phyloP scores from a whole-genome alignment of 371 early-diverging fungal genomes.

The Mortierella polycephala region DNA sequence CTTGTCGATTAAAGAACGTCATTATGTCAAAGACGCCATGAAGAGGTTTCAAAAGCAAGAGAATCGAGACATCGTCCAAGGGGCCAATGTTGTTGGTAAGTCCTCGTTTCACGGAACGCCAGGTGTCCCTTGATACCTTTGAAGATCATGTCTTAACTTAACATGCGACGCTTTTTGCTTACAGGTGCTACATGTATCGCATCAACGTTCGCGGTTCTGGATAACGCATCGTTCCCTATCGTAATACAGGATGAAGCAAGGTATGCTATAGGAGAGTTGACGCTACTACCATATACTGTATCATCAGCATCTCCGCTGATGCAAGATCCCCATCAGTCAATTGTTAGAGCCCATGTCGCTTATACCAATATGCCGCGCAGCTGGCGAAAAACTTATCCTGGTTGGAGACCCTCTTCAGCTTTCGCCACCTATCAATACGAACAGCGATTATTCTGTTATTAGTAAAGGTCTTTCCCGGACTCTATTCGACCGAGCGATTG shows the following conservation, averaged over 20 bases:
- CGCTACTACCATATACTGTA: not conserved
- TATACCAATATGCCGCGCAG: conserved; percentile 79
- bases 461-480: conserved; percentile 83
- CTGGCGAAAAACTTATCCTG: conserved; percentile 73
- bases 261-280: not conserved
- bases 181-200: conserved; percentile 82
- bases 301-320: no score
- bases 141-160: no score
- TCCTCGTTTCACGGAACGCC: not conserved
- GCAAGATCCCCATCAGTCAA: conserved; percentile 53
- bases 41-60: conserved; percentile 70
- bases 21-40: conserved; percentile 70
- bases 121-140: no score
- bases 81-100: conserved; percentile 69
- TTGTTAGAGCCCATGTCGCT: conserved; percentile 90
- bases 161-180: not conserved
- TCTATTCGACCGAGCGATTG: conserved; percentile 84
- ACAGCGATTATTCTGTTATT: conserved; percentile 51
- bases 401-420: conserved; percentile 96
- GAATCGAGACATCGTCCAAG: conserved; percentile 59
- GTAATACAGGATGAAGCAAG: conserved; percentile 92
- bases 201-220: conserved; percentile 77
- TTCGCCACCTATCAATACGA: conserved; percentile 81
- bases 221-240: conserved; percentile 67
- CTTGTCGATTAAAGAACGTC: conserved; percentile 63